Evolutionary conservation across 805 yeast species (phyloP), one percentile per base, ranked within the genome.

Genomic region (Cyberlindnera lachancei): DNA sequence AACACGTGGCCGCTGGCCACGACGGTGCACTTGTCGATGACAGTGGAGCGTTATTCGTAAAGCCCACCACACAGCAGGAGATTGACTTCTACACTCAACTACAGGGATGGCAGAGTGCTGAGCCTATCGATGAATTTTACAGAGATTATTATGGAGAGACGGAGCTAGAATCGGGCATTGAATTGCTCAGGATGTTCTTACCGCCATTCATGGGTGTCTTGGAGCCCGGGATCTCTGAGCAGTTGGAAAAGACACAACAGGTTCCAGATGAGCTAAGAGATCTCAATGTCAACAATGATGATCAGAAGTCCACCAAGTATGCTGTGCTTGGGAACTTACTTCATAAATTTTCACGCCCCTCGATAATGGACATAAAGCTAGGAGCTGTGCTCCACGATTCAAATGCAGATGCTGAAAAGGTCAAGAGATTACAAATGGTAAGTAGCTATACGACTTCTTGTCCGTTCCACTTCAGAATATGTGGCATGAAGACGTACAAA

Each of bases 1-100:
- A 53, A 34, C 84, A 82, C 49, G 81, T 77, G 56, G 97, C 92
- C 3, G 97, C 96, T 0, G 98, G 98, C 6, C 98, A 90, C 49
- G 83, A 68, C 6, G 97, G 95, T 0, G 71, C 81, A 3, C 45
- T 85, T 33, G 70, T 73, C 9, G 75, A 75, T 40, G 67, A 55
- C 6, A 72, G 70, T 25, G 94, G 87, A 0, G 57, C 73, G 7
- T 59, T 90, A 12, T 80, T 88, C 43, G 72, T 84, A 35, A 90
- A 92, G 55, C 77, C 79, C 0, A 64, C 88, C 0, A 52, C 59
- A 0, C 56, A 55, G 17, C 75, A 73, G 42, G 98, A 90, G 55
- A 55, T 81, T 18, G 76, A 71, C n/a, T 92, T 92, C 55, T 90
- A 92, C 51, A 59, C 66, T 15, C 42, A 54, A 15, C 36, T 56